Conservation (phyloP, 2,329 filamentous ascomycete genomes). For the Colletotrichum sp. region DNA sequence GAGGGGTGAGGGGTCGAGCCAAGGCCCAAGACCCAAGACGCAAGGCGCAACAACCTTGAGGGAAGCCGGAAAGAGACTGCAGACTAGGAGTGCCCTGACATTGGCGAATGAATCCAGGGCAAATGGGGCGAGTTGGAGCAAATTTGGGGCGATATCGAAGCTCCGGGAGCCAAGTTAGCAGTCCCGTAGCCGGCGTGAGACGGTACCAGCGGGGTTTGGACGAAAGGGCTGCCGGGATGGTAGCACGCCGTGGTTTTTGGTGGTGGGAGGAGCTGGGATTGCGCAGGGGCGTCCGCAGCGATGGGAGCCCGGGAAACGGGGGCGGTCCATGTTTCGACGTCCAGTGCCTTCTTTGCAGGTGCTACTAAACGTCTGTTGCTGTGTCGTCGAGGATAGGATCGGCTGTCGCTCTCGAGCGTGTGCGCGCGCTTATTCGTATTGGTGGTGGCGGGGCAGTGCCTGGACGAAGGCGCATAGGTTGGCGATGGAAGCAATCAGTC, state of each 20-base stretch:
- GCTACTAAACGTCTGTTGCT: not conserved
- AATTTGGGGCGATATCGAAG: not conserved
- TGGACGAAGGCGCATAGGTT: not conserved
- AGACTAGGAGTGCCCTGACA: not conserved
- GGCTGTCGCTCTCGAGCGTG: not conserved
- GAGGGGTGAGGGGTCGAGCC: not conserved
- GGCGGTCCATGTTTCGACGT: slow-evolving; percentile 11
- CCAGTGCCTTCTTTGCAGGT: not conserved
- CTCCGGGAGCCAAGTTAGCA: slow-evolving; percentile 16
- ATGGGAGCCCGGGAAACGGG: slow-evolving; percentile 8
- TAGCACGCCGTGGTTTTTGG: not conserved
- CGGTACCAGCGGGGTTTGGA: slow-evolving; percentile 16
- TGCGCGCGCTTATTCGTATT: not conserved
- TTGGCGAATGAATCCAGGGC: not conserved
- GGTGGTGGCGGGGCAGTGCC: not conserved
- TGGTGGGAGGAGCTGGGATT: not conserved
- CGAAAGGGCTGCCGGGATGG: slow-evolving; percentile 5
- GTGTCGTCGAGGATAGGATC: not conserved
- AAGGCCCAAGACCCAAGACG: not conserved
- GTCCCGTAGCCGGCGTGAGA: slow-evolving; percentile 5
- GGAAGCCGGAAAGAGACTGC: not conserved
- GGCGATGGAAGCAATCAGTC: not conserved
- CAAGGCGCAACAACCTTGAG: not conserved
- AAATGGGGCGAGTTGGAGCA: not conserved
- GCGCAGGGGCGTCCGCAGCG: slow-evolving; percentile 14